phyloP scores from a whole-genome alignment of 495 filamentous ascomycete species.

The Lepidopterella palustris region DNA sequence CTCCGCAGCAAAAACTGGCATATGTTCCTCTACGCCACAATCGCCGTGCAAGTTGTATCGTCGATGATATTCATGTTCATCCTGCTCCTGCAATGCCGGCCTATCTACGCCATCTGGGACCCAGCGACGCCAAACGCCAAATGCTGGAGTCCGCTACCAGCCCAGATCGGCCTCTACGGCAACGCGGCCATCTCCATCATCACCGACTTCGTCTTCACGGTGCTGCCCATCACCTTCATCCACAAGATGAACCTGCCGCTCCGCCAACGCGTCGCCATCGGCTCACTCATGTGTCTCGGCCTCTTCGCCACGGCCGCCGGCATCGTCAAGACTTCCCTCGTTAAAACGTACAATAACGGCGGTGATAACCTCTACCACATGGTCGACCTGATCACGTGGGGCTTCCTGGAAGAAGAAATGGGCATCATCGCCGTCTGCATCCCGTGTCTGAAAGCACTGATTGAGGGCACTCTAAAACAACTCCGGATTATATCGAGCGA shows the following conservation, averaged over 20 bases:
- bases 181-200: conserved; percentile 24
- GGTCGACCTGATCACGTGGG: background rate
- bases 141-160: conserved; percentile 22
- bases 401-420: background rate
- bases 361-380: background rate
- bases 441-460: background rate
- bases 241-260: conserved; percentile 31
- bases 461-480: background rate
- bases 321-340: background rate
- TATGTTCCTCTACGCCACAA: conserved; percentile 21
- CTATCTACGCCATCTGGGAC: conserved; percentile 32
- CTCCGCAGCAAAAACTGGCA: conserved; percentile 24
- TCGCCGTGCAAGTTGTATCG: conserved; percentile 25
- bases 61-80: conserved; percentile 9
- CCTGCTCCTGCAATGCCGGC: conserved; percentile 30
- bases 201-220: conserved; percentile 33
- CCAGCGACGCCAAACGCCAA: conserved; percentile 2
- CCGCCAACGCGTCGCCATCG: conserved; percentile 31
- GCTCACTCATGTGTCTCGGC: conserved; percentile 34
- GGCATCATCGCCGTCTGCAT: background rate
- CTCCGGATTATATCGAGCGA: background rate
- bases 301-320: conserved; percentile 24
- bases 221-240: conserved; percentile 38
- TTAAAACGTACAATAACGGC: background rate
- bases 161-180: conserved; percentile 25